These are phyloP conservation scores for Cavenderia fasciculata DNA, from an alignment of 78 protist genomes.

Conservation along the genomic window DNA sequence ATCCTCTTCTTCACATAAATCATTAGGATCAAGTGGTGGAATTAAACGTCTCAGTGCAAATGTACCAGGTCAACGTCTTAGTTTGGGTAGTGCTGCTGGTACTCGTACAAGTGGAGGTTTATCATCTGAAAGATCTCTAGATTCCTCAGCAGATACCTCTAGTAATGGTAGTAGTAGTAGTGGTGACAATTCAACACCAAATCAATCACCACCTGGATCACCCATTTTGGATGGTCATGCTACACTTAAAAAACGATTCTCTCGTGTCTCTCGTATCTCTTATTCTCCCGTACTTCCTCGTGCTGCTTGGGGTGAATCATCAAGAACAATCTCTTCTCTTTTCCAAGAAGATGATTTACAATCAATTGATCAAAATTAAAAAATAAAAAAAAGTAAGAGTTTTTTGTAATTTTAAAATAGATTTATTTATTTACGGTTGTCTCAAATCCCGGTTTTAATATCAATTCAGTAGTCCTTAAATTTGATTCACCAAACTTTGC, in stretches of 20 bases:
- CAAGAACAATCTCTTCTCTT: conserved; percentile 52
- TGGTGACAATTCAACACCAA: not conserved
- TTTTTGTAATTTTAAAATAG: too few relatives aligned
- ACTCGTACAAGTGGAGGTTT: not conserved
- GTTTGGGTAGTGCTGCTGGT: too few relatives aligned
- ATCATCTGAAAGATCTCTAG: not conserved
- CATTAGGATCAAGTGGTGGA: too few relatives aligned
- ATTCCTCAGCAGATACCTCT: not conserved
- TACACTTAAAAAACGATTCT: conserved; percentile 52
- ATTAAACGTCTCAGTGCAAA: too few relatives aligned
- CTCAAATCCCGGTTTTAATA: too few relatives aligned
- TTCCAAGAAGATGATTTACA: conserved; percentile 77
- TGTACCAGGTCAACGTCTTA: too few relatives aligned
- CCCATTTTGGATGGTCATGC: conserved; percentile 33
- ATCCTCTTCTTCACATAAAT: too few relatives aligned
- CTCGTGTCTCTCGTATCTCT: conserved; percentile 33
- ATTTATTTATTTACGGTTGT: too few relatives aligned
- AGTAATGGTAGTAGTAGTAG: not conserved
- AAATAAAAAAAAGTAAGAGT: too few relatives aligned
- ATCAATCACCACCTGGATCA: conserved; percentile 56
- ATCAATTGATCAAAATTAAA: too few relatives aligned
- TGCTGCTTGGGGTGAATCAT: conserved; percentile 20
- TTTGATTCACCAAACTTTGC: too few relatives aligned
- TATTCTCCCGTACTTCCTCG: conserved; percentile 43
- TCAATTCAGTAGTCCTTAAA: too few relatives aligned